Percentiles rank a stretch among this genome's conserved stretches.
Conservation (phyloP, 176 grass and related monocot species). For the Ensete ventricosum region DNA sequence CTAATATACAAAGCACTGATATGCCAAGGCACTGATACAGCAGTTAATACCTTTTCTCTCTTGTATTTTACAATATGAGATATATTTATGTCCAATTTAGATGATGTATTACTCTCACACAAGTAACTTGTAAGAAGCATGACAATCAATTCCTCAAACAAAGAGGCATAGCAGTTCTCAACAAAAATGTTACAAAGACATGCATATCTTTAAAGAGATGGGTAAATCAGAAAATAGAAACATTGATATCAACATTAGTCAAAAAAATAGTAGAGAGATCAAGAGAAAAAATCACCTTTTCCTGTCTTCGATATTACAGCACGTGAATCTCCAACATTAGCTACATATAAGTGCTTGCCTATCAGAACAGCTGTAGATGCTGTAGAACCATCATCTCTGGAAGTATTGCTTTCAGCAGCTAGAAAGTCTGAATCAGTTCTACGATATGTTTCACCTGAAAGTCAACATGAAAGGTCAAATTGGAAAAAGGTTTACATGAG, state of each 20-base stretch:
- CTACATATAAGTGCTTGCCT: slow-evolving; percentile 67
- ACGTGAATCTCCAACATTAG: slow-evolving; percentile 92
- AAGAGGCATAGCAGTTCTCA: too few relatives aligned
- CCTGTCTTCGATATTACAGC: slow-evolving; percentile 73
- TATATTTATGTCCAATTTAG: too few relatives aligned
- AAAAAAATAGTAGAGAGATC: not conserved
- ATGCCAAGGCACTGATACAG: too few relatives aligned
- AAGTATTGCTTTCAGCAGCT: slow-evolving; percentile 48
- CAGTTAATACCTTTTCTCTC: too few relatives aligned
- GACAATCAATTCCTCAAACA: too few relatives aligned
- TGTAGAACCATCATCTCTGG: slow-evolving; percentile 83
- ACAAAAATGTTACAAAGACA: too few relatives aligned
- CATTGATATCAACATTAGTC: not conserved
- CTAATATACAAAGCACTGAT: too few relatives aligned
- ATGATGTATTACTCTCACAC: too few relatives aligned
- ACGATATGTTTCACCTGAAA: slow-evolving; percentile 64
- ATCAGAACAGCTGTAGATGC: slow-evolving; percentile 75
- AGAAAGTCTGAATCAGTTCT: slow-evolving; percentile 72
- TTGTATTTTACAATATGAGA: too few relatives aligned
- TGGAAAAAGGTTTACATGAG: not conserved
- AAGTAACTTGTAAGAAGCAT: too few relatives aligned
- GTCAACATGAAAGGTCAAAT: slow-evolving; percentile 9
- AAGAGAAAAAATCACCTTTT: slow-evolving; percentile 43
- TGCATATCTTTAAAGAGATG: too few relatives aligned
- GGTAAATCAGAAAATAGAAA: not conserved